Percentiles rank a stretch among this genome's conserved stretches.
phyloP scores from a whole-genome alignment of 116 monocot genomes.

The Posidonia oceanica region DNA sequence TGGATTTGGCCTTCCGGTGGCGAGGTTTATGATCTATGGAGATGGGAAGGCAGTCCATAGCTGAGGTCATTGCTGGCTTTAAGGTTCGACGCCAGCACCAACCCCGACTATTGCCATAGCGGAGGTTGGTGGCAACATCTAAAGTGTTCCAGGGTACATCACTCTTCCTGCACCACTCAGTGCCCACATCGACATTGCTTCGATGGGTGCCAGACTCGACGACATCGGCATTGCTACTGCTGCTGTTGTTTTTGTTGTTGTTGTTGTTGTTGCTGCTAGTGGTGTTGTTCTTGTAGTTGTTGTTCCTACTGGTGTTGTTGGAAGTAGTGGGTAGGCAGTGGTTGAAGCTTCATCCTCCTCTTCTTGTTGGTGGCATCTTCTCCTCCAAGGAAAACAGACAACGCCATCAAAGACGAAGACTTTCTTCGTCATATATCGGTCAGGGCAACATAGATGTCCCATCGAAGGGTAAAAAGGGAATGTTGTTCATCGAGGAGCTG shows the following conservation, averaged over 20 bases:
- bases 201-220: constrained; percentile 36
- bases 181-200: constrained; percentile 41
- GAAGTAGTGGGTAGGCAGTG: too few species aligned
- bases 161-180: constrained; percentile 15
- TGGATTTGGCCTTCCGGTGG: background rate
- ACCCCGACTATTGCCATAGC: background rate
- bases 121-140: constrained; percentile 22
- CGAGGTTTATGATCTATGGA: constrained; percentile 23
- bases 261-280: too few species aligned
- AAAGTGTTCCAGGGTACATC: constrained; percentile 23
- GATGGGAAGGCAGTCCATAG: constrained; percentile 20
- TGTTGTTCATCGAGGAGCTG: too few species aligned
- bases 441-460: too few species aligned
- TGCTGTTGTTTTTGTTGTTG: too few species aligned
- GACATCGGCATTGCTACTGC: constrained; percentile 18
- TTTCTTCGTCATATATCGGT: too few species aligned
- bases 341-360: too few species aligned
- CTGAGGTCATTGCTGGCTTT: constrained; percentile 14
- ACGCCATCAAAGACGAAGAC: too few species aligned
- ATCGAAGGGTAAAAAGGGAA: too few species aligned
- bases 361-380: too few species aligned
- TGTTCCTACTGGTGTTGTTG: constrained; percentile 6
- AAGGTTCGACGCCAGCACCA: constrained; percentile 6
- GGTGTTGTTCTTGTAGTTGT: too few species aligned
- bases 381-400: too few species aligned